Percentiles rank a stretch among this genome's conserved stretches.
Evolutionary conservation across 768 basidiomycete species (phyloP).

Genomic region (Xerocomus spinulosus): DNA sequence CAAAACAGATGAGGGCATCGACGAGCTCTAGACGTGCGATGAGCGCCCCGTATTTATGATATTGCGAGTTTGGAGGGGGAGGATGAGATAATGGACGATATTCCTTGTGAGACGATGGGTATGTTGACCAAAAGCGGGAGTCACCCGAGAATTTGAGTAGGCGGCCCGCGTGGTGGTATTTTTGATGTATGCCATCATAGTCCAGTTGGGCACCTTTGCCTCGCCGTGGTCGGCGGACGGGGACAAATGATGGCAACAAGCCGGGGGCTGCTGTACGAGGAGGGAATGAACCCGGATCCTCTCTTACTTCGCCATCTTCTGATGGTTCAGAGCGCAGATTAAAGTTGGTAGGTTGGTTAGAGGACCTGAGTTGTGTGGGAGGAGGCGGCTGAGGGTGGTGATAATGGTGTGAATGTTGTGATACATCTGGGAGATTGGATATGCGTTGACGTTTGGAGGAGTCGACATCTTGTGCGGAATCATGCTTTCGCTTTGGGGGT

Average conservation of each 20-base stretch:
- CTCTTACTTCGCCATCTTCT: constrained; percentile 46
- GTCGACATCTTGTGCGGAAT: constrained; percentile 22
- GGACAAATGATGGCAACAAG: constrained; percentile 39
- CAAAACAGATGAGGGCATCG: constrained; percentile 79
- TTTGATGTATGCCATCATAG: constrained; percentile 61
- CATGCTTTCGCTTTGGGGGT: constrained; percentile 38
- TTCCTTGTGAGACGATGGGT: constrained; percentile 57
- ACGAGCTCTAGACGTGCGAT: constrained; percentile 77
- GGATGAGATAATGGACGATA: constrained; percentile 61
- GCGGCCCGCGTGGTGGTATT: constrained; percentile 65
- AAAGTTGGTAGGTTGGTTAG: constrained; percentile 20
- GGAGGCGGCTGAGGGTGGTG: constrained; percentile 24
- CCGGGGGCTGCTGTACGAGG: constrained; percentile 25
- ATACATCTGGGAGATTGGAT: constrained; percentile 21
- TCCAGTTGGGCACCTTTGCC: constrained; percentile 43
- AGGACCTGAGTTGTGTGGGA: constrained; percentile 16
- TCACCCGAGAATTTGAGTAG: constrained; percentile 82
- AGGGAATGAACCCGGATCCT: constrained; percentile 30
- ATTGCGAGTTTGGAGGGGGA: constrained; percentile 59
- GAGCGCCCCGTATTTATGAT: constrained; percentile 70
- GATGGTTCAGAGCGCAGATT: constrained; percentile 37
- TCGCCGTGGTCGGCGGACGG: constrained; percentile 64
- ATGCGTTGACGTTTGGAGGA: constrained; percentile 32
- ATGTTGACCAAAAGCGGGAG: constrained; percentile 72
- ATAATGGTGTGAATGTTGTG: constrained; percentile 29